phyloP scores from a whole-genome alignment of 2,329 filamentous ascomycete species.

The Botrytis medusae region DNA sequence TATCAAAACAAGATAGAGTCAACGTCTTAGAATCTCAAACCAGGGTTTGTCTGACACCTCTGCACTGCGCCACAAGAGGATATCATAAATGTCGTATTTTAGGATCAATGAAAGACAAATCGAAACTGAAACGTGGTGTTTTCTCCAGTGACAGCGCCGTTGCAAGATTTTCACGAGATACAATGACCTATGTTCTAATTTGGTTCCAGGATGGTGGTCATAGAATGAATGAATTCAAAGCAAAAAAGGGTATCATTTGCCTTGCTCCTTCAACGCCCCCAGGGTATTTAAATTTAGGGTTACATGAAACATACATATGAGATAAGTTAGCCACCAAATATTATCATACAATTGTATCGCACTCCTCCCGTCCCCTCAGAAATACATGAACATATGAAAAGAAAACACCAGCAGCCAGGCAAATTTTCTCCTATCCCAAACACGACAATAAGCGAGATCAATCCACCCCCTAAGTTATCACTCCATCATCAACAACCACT shows the following conservation, averaged over 20 bases:
- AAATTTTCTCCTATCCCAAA: background rate
- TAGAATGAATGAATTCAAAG: background rate
- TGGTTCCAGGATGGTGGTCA: background rate
- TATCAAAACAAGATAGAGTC: background rate
- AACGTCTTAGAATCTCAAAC: background rate
- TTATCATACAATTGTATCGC: background rate
- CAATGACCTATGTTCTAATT: background rate
- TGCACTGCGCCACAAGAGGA: constrained; percentile 10
- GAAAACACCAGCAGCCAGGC: constrained; percentile 4
- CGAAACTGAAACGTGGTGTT: background rate
- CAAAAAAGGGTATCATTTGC: constrained; percentile 20
- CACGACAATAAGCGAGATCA: background rate
- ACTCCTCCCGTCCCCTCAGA: background rate
- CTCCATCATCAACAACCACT: background rate
- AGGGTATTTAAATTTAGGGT: constrained; percentile 6
- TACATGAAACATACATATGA: constrained; percentile 16
- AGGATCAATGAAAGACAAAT: background rate
- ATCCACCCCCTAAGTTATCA: background rate
- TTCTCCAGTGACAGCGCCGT: background rate
- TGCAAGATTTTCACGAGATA: too few species aligned
- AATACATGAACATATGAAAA: background rate
- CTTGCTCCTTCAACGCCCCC: constrained; percentile 19
- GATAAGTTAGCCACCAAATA: background rate
- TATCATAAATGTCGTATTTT: constrained; percentile 3
- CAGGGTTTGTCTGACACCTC: constrained; percentile 14